phyloP scores from a whole-genome alignment of 106 monocot genomes.

The Dioscorea zingiberensis region DNA sequence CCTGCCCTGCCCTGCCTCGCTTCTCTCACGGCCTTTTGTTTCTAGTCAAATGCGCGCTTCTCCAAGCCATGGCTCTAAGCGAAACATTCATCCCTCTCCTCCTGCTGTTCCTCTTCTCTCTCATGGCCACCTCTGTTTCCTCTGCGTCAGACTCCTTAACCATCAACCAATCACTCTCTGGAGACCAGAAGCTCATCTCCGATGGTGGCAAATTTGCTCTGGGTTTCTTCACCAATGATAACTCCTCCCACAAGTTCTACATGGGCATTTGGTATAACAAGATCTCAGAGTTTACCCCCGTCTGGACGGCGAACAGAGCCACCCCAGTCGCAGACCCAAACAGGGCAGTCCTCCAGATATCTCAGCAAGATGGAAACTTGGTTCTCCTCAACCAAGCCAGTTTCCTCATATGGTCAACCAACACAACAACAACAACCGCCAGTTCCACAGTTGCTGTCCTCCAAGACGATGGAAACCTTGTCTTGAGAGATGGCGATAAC shows the following conservation, averaged over 20 bases:
- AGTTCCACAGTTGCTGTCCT: slow-evolving; percentile 24
- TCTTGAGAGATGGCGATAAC: slow-evolving; percentile 2
- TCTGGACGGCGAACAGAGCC: slow-evolving; percentile 40
- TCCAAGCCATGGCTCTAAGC: too few relatives aligned
- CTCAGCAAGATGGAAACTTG: slow-evolving; percentile 27
- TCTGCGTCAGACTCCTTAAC: background rate
- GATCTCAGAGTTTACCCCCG: slow-evolving; percentile 21
- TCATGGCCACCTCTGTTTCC: background rate
- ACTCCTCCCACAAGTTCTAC: background rate
- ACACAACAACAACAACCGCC: background rate
- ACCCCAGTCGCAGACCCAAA: slow-evolving; percentile 12
- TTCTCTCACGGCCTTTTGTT: too few relatives aligned
- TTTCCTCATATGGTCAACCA: slow-evolving; percentile 37
- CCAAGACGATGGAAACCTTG: slow-evolving; percentile 30
- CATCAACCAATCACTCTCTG: background rate
- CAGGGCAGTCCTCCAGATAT: slow-evolving; percentile 15
- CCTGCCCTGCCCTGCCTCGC: too few relatives aligned
- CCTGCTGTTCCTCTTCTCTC: background rate
- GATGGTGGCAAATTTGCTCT: slow-evolving; percentile 1
- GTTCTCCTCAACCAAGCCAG: slow-evolving; percentile 24
- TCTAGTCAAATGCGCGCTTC: too few relatives aligned
- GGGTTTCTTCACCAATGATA: background rate
- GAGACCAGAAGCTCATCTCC: slow-evolving; percentile 1
- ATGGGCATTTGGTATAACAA: slow-evolving; percentile 14
- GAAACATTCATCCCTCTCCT: background rate